Percentiles rank a stretch among this genome's conserved stretches.
These are phyloP conservation scores for Podospora anserina DNA, from an alignment of 495 filamentous ascomycete genomes.

Conservation along the genomic window DNA sequence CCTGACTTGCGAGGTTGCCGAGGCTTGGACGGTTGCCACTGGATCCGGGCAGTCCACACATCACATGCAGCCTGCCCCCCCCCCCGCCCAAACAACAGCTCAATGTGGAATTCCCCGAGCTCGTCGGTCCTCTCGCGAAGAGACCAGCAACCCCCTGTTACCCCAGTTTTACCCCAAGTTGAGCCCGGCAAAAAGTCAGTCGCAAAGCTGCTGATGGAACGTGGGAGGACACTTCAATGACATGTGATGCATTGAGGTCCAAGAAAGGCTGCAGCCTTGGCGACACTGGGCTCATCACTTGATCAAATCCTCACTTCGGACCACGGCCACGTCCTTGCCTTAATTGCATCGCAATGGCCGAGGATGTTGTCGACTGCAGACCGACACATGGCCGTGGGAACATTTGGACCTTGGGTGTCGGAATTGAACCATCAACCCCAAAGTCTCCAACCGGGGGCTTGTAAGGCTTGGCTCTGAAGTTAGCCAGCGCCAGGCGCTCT, in stretches of 20 bases:
- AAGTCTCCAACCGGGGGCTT: too few species aligned
- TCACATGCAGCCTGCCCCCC: neutral
- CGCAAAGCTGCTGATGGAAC: slow-evolving; percentile 1
- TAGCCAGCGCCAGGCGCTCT: neutral
- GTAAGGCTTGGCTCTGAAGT: neutral
- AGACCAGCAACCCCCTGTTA: slow-evolving; percentile 1
- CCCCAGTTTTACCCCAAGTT: slow-evolving; percentile 6
- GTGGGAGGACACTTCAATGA: neutral
- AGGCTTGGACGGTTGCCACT: slow-evolving; percentile 7
- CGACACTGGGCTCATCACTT: neutral
- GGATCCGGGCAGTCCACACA: neutral
- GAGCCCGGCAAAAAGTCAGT: neutral
- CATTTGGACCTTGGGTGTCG: neutral
- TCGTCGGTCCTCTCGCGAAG: neutral
- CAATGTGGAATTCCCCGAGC: neutral
- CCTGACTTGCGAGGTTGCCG: neutral
- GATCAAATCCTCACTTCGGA: neutral
- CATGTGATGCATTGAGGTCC: slow-evolving; percentile 2
- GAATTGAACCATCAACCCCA: neutral
- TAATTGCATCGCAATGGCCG: neutral
- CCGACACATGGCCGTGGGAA: neutral
- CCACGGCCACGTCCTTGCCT: slow-evolving; percentile 1
- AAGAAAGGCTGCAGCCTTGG: slow-evolving; percentile 1
- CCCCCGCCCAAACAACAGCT: neutral
- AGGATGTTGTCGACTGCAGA: slow-evolving; percentile 2